Evolutionary conservation across 345 rosid species (phyloP).

Genomic region (Lenwebbia sp.): DNA sequence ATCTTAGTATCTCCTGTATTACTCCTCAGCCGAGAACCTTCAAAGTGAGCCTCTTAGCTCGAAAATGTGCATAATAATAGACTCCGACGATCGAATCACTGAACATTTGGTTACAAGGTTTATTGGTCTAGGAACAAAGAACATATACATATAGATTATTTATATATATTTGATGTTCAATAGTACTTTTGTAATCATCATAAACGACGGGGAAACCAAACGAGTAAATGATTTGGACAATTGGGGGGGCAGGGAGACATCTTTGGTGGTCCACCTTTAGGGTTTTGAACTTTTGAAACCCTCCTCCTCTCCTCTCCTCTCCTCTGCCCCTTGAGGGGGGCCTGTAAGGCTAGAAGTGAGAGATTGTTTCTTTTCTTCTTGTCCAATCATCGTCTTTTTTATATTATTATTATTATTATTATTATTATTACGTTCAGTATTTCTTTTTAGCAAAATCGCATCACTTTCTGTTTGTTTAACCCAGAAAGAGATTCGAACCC

Average conservation of each 20-base stretch:
- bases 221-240: neutral
- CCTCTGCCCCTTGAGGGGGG: neutral
- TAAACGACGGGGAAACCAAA: neutral
- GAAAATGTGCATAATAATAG: neutral
- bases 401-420: too few relatives aligned
- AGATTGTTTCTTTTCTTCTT: neutral
- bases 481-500: neutral
- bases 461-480: neutral
- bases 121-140: neutral
- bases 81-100: neutral
- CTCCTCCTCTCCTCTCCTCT: neutral
- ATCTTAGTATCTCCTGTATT: neutral
- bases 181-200: neutral
- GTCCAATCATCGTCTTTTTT: neutral
- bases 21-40: neutral
- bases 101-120: neutral
- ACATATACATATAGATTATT: neutral
- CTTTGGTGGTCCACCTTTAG: neutral
- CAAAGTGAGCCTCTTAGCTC: neutral
- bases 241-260: neutral
- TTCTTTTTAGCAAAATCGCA: neutral
- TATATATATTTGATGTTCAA: neutral
- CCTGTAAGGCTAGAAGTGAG: neutral
- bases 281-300: neutral
- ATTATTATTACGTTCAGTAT: neutral